Evolutionary conservation across 139 green algal genomes (phyloP).

Genomic region (Penium margaritaceum): DNA sequence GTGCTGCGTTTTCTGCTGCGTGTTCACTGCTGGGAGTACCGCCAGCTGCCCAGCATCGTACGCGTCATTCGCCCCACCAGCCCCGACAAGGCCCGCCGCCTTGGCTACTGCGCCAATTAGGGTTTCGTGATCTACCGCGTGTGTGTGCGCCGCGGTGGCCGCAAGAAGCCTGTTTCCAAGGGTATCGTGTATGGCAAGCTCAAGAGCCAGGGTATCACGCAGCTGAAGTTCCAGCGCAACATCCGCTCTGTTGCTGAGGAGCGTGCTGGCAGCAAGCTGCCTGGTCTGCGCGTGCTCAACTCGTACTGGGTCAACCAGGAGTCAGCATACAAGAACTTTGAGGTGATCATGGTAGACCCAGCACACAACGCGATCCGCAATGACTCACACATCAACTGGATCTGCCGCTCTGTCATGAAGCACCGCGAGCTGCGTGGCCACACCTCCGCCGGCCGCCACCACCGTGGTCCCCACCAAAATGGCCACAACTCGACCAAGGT

Average conservation of each 20-base stretch:
- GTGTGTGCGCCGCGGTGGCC: conserved; percentile 85
- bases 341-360: conserved; percentile 95
- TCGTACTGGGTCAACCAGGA: conserved; percentile 99
- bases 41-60: conserved; percentile 83
- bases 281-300: conserved; percentile 93
- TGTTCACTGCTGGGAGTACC: conserved; percentile 98
- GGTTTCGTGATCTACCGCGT: conserved; percentile 93
- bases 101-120: conserved; percentile 87
- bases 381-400: conserved; percentile 97
- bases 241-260: conserved; percentile 87
- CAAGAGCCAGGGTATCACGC: conserved; percentile 87
- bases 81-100: conserved; percentile 90
- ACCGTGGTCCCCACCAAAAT: conserved; percentile 75
- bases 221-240: conserved; percentile 94
- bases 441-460: conserved; percentile 83
- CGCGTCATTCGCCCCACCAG: conserved; percentile 76
- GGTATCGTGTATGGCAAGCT: conserved; percentile 88
- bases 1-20: conserved; percentile 95
- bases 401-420: conserved; percentile 93
- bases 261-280: conserved; percentile 83
- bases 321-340: conserved; percentile 99
- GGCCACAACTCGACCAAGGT: conserved; percentile 78
- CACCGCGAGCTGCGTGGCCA: conserved; percentile 94
- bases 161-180: conserved; percentile 93
- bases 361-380: conserved; percentile 86